Conservation (phyloP, 2,329 filamentous ascomycete species). For the Phyllosticta citrichinensis region DNA sequence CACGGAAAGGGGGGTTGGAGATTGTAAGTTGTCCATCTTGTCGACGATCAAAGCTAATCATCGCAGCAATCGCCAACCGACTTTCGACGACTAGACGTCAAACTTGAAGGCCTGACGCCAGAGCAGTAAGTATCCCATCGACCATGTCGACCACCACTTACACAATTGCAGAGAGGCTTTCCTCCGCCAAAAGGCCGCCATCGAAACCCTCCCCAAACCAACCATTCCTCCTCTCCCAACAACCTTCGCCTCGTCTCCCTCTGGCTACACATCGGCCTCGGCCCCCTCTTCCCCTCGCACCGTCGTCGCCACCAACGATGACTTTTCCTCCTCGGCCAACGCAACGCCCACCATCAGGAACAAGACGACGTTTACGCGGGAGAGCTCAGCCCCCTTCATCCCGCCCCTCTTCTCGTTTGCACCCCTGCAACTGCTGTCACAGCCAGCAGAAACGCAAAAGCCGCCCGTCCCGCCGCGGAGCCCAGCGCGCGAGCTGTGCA, state of each 20-base stretch:
- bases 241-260: neutral
- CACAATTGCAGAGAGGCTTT: constrained; percentile 15
- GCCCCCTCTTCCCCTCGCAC: neutral
- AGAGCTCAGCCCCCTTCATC: neutral
- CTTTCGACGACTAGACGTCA: constrained; percentile 18
- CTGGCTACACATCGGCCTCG: neutral
- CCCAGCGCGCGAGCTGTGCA: neutral
- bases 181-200: constrained; percentile 23
- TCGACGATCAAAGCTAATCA: neutral
- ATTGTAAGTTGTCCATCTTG: constrained; percentile 12
- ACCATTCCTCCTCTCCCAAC: neutral
- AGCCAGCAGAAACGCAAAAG: neutral
- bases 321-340: neutral
- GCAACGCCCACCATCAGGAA: neutral
- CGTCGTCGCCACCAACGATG: neutral
- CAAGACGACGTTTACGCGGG: neutral
- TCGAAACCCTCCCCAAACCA: constrained; percentile 17
- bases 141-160: neutral
- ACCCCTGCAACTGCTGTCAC: neutral
- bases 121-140: constrained; percentile 16
- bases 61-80: constrained; percentile 6
- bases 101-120: constrained; percentile 20
- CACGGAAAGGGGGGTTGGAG: constrained; percentile 15
- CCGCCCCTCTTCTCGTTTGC: neutral
- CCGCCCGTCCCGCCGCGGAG: neutral